phyloP scores from a whole-genome alignment of 2,329 filamentous ascomycete genomes.

The Sarocladium kiliense region DNA sequence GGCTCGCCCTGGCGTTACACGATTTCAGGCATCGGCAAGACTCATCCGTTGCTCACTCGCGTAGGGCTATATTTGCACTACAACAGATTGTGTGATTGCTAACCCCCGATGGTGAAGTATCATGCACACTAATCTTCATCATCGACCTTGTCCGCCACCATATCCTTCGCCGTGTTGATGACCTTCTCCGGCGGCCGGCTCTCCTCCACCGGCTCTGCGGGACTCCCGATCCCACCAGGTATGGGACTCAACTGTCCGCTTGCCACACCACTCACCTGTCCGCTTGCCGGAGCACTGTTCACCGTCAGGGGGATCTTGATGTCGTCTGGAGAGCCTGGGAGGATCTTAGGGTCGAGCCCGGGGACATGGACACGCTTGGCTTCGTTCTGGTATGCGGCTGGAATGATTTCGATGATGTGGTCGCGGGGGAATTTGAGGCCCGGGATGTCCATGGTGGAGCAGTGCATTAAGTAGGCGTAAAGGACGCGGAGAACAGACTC shows the following conservation, averaged over 20 bases:
- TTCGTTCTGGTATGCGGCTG: constrained; percentile 94
- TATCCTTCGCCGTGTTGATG: constrained; percentile 43
- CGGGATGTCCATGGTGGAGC: constrained; percentile 90
- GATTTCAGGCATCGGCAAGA: too few relatives aligned
- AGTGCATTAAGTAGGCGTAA: constrained; percentile 98
- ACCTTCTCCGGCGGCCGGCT: constrained; percentile 40
- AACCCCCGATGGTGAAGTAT: neutral
- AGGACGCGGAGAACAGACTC: constrained; percentile 96
- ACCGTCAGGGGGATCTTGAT: constrained; percentile 69
- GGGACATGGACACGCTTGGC: constrained; percentile 87
- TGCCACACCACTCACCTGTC: constrained; percentile 17
- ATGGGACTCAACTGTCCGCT: constrained; percentile 41
- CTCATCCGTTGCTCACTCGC: too few relatives aligned
- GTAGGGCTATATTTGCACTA: too few relatives aligned
- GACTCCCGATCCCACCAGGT: constrained; percentile 39
- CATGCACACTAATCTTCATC: constrained; percentile 39
- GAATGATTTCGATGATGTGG: constrained; percentile 98
- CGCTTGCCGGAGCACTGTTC: constrained; percentile 23
- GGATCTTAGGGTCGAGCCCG: constrained; percentile 56
- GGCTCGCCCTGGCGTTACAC: too few relatives aligned
- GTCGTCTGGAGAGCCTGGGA: constrained; percentile 72
- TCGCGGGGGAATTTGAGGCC: constrained; percentile 89
- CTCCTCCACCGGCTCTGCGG: constrained; percentile 38
- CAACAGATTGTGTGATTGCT: too few relatives aligned
- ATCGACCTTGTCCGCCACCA: constrained; percentile 47